phyloP scores from a whole-genome alignment of 176 grass and related monocot species.

The Oryza coarctata region DNA sequence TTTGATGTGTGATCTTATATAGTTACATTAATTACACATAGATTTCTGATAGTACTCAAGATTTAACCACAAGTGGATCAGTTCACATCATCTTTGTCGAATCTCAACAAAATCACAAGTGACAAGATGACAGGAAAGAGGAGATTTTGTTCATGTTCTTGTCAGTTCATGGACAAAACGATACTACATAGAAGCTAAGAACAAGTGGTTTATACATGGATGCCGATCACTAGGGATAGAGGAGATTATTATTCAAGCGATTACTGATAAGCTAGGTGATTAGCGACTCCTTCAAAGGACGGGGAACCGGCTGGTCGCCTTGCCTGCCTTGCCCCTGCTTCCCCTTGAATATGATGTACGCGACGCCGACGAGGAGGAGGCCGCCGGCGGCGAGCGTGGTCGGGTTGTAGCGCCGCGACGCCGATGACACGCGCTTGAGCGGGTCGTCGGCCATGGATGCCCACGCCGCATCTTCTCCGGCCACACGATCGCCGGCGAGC shows the following conservation, averaged over 20 bases:
- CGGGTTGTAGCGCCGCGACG: conserved; percentile 51
- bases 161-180: neutral
- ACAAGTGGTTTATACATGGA: conserved; percentile 6
- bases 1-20: neutral
- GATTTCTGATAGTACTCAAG: neutral
- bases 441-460: conserved; percentile 40
- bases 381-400: conserved; percentile 44
- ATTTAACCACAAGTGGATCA: neutral
- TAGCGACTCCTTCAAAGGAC: conserved; percentile 4
- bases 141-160: neutral
- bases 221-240: neutral
- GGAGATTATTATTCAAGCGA: conserved; percentile 10
- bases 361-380: conserved; percentile 43
- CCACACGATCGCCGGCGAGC: conserved; percentile 12
- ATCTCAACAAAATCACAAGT: too few species aligned
- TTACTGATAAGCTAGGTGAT: neutral
- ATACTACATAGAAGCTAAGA: neutral
- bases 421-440: conserved; percentile 18
- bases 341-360: conserved; percentile 55
- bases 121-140: neutral
- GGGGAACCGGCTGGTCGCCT: conserved; percentile 10
- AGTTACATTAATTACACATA: neutral
- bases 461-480: conserved; percentile 46
- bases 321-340: conserved; percentile 33
- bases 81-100: too few species aligned